Evolutionary conservation across 768 basidiomycete genomes (phyloP), one percentile per base, ranked within the genome.

Genomic region (Galerina sulciceps): DNA sequence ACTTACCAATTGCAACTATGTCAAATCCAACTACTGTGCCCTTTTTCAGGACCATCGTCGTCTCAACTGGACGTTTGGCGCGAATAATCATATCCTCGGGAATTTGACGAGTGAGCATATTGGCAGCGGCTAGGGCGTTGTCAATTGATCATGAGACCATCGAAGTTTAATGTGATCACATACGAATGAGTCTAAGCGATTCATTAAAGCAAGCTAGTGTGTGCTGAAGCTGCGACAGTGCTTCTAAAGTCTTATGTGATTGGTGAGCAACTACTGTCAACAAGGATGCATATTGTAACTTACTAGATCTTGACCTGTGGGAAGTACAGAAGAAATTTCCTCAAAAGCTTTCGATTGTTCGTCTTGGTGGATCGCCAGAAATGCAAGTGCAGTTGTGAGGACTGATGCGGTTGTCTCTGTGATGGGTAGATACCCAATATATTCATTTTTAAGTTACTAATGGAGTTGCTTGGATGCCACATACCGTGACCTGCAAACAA

Each of bases 401-500:
- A 58, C 57, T 14, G 58, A 22, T 13, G 55, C 60, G 14, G 60
- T 61, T 2, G 60, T 61, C 42, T 61, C 60, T 61, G 26, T 8
- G 26, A 5, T 31, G 26, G 26, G 26, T 31, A 31, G 8, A 41
- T 17, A 10, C 11, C n/a, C n/a, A n/a, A n/a, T n/a, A 22, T 41
- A n/a, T 40, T 38, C 43, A 35, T 49, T 31, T 31, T 14, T 1
- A 8, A 14, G 22, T 50, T 13, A 35, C 8, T n/a, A n/a, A n/a
- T n/a, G 4, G 6, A 13, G 41, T 14, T 11, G 20, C 23, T 13
- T 26, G 3, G 36, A 8, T 14, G 51, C 23, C 4, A 22, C 11
- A 35, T 58, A 69, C 69, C 66, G 58, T 70, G 68, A 6, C 69
- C 68, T 45, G 67, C 64, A 54, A 71, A 71, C 48, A 71, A 44